Evolutionary conservation across 441 rosid species (phyloP).

Genomic region (Croton laevigatus): DNA sequence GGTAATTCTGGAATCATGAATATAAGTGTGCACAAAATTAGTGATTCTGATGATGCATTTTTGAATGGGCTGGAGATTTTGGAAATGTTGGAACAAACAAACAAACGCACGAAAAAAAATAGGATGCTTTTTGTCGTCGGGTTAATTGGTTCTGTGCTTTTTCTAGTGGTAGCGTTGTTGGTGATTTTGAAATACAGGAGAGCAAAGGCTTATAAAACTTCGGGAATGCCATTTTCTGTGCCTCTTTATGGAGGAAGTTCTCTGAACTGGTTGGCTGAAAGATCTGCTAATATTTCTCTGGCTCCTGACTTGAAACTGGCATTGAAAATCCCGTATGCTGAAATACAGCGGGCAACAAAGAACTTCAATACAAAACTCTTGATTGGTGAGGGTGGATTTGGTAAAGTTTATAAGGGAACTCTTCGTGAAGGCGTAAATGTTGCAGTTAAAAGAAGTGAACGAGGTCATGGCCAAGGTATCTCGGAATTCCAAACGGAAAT

Average conservation of each 20-base stretch:
- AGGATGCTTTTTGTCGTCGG: not conserved
- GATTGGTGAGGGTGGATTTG: slow-evolving; percentile 19
- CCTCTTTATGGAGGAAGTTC: slow-evolving; percentile 7
- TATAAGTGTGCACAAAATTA: slow-evolving; percentile 2
- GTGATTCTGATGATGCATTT: slow-evolving; percentile 13
- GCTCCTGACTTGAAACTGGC: slow-evolving; percentile 10
- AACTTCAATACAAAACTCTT: slow-evolving; percentile 13
- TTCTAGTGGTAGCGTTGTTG: not conserved
- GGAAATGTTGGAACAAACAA: slow-evolving; percentile 9
- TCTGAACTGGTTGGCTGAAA: not conserved
- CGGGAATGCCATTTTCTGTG: slow-evolving; percentile 16
- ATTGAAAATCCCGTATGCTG: slow-evolving; percentile 7
- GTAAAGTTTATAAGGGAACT: slow-evolving; percentile 21
- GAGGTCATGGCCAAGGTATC: slow-evolving; percentile 19
- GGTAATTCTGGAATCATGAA: slow-evolving; percentile 13
- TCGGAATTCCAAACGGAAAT: slow-evolving; percentile 20
- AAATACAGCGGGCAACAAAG: slow-evolving; percentile 9
- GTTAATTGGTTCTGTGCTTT: not conserved
- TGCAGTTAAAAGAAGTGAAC: slow-evolving; percentile 15
- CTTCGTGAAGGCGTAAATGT: slow-evolving; percentile 11
- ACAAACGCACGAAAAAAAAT: slow-evolving; percentile 9
- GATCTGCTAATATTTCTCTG: not conserved
- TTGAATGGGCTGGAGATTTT: slow-evolving; percentile 24
- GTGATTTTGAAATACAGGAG: not conserved
- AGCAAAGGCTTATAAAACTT: not conserved